Conservation (phyloP, 768 basidiomycete species). For the Psilocybe sp. region DNA sequence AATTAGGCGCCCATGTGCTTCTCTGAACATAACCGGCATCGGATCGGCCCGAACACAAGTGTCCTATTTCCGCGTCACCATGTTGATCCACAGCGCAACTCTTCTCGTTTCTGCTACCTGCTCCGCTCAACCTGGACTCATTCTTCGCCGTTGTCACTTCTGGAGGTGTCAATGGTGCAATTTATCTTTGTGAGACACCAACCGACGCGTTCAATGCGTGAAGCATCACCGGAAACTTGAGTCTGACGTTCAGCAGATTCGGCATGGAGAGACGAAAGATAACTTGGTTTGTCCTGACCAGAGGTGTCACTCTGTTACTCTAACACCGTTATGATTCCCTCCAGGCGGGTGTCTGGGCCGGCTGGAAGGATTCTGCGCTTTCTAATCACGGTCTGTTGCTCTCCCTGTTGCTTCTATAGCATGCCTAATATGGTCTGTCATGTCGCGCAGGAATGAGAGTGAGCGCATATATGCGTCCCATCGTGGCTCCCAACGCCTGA, state of each 20-base stretch:
- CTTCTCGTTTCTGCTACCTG: constrained; percentile 4
- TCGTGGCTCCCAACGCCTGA: too few relatives aligned
- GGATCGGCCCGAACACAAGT: too few relatives aligned
- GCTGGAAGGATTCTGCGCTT: constrained; percentile 70
- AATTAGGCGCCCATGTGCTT: too few relatives aligned
- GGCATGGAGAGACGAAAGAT: constrained; percentile 78
- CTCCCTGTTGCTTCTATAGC: background rate
- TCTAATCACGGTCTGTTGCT: constrained; percentile 64
- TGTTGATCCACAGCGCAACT: background rate
- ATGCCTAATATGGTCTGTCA: constrained; percentile 2
- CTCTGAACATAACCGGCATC: too few relatives aligned
- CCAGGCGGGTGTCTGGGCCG: constrained; percentile 57
- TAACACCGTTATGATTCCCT: background rate
- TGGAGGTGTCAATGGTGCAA: constrained; percentile 23
- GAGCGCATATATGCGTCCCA: constrained; percentile 19
- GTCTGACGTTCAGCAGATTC: constrained; percentile 39
- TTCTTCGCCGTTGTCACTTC: constrained; percentile 5
- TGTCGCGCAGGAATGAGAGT: constrained; percentile 50
- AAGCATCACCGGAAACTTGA: too few relatives aligned
- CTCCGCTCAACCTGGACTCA: background rate
- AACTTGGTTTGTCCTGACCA: constrained; percentile 52
- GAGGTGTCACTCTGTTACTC: background rate
- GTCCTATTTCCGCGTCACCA: background rate
- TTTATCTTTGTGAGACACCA: constrained; percentile 38
- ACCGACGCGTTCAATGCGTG: too few relatives aligned